Evolutionary conservation across 495 filamentous ascomycete genomes (phyloP), one percentile per base, ranked within the genome.

Genomic region (Poronia punctata): DNA sequence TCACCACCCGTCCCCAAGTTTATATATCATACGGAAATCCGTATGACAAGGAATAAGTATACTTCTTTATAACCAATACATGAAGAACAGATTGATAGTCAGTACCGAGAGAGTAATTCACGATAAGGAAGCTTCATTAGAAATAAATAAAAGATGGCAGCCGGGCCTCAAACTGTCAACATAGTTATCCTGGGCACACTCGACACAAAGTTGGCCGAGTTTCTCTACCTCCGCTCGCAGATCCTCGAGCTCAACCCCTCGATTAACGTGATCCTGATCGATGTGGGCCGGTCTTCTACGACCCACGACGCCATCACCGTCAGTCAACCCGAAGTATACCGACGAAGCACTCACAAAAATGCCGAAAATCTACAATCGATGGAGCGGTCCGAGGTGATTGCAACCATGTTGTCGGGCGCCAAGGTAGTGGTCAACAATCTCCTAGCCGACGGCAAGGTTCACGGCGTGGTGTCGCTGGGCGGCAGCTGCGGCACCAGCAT

Each of bases 171-270:
- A 11, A 42, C 25, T n/a, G 61, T 65, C 5, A 66, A 62, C n/a
- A 67, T 86, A 26, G 61, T 73, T 39, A 57, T 84, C 17, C 52
- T 84, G 22, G 82, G 82, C 37, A 86, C 80, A 9, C 76, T 72
- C 56, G 82, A 86, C 56, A 83, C 80, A 34, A 86, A 86, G 49
- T 68, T 78, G 8, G 23, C 60, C 4, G 77, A 83, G 47, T 65
- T 79, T 8, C 64, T 82, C 11, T 80, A 74, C 57, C 66, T 79
- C 20, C 62, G 68, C 29, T 52, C 62, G 0, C 64, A 67, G 33
- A 67, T 80, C 40, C 45, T 69, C 4, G 24, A 53, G n/a, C 7
- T 53, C 18, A 50, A 53, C 18, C 36, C 46, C 19, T 45, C 49
- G 1, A 25, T 53, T 15, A 54, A 54, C 17, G 70, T 78, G 23